Evolutionary conservation across 371 early-diverging fungal species (phyloP).

Genomic region (Basidiobolus meristosporus): DNA sequence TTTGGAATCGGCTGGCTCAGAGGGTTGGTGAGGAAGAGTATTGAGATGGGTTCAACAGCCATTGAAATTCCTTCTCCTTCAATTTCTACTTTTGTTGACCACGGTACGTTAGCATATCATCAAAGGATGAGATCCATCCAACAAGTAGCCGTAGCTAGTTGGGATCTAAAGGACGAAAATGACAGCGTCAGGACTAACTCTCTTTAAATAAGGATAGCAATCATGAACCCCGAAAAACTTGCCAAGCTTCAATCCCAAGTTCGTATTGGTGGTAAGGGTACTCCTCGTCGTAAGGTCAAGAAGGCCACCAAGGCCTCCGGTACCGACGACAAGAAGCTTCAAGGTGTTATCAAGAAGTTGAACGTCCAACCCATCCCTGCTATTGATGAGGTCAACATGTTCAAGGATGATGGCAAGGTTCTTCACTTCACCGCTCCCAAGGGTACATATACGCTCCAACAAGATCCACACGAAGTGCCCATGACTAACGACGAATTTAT

Average conservation of each 20-base stretch:
- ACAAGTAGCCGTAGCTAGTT: too few relatives aligned
- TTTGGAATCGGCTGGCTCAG: too few relatives aligned
- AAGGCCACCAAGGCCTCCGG: constrained; percentile 47
- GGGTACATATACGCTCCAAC: constrained; percentile 22
- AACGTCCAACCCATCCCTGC: constrained; percentile 63
- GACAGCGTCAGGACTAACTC: too few relatives aligned
- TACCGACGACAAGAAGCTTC: constrained; percentile 83
- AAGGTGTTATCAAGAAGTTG: constrained; percentile 68
- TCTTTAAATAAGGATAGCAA: not conserved
- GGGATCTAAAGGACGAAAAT: too few relatives aligned
- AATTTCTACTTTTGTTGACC: too few relatives aligned
- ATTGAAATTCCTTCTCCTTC: too few relatives aligned
- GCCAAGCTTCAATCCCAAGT: constrained; percentile 80
- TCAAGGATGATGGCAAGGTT: constrained; percentile 84
- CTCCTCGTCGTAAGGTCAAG: constrained; percentile 88
- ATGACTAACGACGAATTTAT: too few relatives aligned
- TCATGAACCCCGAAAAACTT: constrained; percentile 90
- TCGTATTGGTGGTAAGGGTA: constrained; percentile 79
- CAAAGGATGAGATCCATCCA: too few relatives aligned
- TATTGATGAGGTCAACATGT: constrained; percentile 98
- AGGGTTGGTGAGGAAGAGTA: too few relatives aligned
- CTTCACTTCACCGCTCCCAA: constrained; percentile 83
- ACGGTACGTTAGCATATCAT: too few relatives aligned
- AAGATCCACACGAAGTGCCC: too few relatives aligned
- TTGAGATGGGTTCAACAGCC: too few relatives aligned